Evolutionary conservation across 208 protist species (phyloP), one percentile per base, ranked within the genome.

Genomic region (Acanthamoeba royreba): DNA sequence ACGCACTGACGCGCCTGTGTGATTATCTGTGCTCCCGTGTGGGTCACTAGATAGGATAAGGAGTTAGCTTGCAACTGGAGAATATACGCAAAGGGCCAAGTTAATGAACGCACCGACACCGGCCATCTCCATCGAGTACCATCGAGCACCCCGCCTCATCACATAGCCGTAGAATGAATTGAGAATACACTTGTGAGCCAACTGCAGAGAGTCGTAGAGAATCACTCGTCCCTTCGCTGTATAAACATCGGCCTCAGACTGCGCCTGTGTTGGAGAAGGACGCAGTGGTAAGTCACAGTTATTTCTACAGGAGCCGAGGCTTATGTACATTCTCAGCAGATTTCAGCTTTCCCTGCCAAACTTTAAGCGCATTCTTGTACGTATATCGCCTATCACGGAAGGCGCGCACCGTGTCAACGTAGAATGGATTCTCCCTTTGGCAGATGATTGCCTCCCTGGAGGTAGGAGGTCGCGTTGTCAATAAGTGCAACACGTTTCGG

Each of bases 131-230:
- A 99, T 99, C 35, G 98, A 99, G 92, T 99, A 99, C 99, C 99
- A 99, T 35, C 99, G 96, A 31, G 99, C 98, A 25, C 98, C 99
- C 53, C 98, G 98, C 33, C 99, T 98, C 99, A 99, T 99, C 55
- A 99, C 99, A 86, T 99, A 99, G 92, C 99, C 99, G 97, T 99
- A 99, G 96, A 99, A 99, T 25, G 99, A 99, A 97, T 99, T 99
- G 28, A 99, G 97, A 96, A 99, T 99, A 96, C 99, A 99, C 97
- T 99, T 99, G 96, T 99, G 99, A 25, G 99, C 99, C 19, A 99
- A 97, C 97, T 99, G 99, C 28, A 99, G 97, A 7, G 99, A 99
- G 77, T 99, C 99, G 97, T 99, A 99, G 52, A 99, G 97, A 7
- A 99, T 97, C 25, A 99, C 98, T 58, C 99, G 97, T 69, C 98